These are phyloP conservation scores for Yarrowia sp. DNA, from an alignment of 805 yeast species.

Conservation along the genomic window DNA sequence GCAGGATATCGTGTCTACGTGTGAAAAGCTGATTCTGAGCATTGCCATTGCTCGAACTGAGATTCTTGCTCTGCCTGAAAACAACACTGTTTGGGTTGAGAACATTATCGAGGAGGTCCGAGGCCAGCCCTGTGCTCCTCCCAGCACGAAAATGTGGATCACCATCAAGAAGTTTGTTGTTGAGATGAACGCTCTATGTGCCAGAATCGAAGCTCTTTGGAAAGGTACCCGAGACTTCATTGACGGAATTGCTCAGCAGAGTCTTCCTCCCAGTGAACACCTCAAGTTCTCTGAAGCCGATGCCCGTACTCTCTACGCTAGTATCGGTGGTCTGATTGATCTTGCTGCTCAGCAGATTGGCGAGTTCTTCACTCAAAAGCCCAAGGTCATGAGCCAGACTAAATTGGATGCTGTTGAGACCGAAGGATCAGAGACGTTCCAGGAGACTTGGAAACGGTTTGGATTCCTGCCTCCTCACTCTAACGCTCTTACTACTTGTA, in stretches of 20 bases:
- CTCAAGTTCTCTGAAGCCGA: slow-evolving; percentile 41
- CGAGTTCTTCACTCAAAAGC: slow-evolving; percentile 34
- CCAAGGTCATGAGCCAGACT: neutral
- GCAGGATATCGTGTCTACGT: slow-evolving; percentile 39
- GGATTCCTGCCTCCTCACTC: slow-evolving; percentile 65
- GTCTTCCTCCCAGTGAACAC: slow-evolving; percentile 43
- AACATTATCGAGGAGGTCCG: slow-evolving; percentile 29
- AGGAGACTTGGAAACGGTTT: slow-evolving; percentile 37
- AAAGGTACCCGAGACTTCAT: slow-evolving; percentile 54
- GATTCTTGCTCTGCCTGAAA: slow-evolving; percentile 34
- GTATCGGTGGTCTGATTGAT: slow-evolving; percentile 43
- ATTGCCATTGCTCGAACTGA: slow-evolving; percentile 32
- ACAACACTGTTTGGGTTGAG: slow-evolving; percentile 35
- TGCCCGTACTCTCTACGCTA: slow-evolving; percentile 39
- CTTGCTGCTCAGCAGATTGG: slow-evolving; percentile 34
- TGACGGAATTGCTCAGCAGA: slow-evolving; percentile 47
- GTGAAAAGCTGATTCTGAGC: slow-evolving; percentile 39
- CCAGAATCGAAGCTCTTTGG: slow-evolving; percentile 52
- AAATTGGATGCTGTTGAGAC: neutral
- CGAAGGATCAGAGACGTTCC: neutral
- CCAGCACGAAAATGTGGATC: slow-evolving; percentile 51
- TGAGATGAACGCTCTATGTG: slow-evolving; percentile 43
- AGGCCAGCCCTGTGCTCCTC: slow-evolving; percentile 12
- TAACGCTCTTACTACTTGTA: slow-evolving; percentile 58
- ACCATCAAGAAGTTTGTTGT: slow-evolving; percentile 45